Evolutionary conservation across 2,329 filamentous ascomycete genomes (phyloP).

Genomic region (Sphaerulina vaccinii): DNA sequence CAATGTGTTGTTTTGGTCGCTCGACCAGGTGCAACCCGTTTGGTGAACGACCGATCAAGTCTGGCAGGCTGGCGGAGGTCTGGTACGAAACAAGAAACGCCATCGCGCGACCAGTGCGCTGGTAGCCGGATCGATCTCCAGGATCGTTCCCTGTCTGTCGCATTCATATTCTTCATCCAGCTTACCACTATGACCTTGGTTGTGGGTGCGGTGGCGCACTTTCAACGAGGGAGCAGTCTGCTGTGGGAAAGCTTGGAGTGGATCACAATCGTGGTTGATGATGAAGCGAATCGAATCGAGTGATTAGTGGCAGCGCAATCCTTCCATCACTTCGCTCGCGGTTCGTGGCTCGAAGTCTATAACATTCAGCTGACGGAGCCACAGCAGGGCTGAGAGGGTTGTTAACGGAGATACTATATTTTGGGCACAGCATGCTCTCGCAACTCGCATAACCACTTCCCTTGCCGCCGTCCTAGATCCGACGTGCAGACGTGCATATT

Average conservation of each 20-base stretch:
- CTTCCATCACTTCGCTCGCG: not conserved
- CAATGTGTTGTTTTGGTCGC: too few species aligned
- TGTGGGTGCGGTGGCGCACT: not conserved
- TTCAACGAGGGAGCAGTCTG: not conserved
- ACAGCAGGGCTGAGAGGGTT: not conserved
- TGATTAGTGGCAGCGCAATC: too few species aligned
- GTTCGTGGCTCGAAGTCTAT: not conserved
- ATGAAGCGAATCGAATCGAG: not conserved
- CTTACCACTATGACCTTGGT: not conserved
- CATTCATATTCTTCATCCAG: not conserved
- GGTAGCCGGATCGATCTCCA: not conserved
- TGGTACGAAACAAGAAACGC: not conserved
- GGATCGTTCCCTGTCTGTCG: not conserved
- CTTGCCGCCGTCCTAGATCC: conserved; percentile 4
- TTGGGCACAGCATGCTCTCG: not conserved
- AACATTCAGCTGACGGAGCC: not conserved
- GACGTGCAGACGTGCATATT: not conserved
- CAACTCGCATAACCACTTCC: not conserved
- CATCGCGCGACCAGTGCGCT: not conserved
- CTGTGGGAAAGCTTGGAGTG: not conserved
- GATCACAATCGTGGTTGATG: not conserved
- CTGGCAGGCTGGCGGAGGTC: not conserved
- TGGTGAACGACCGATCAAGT: not conserved
- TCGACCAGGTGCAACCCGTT: not conserved
- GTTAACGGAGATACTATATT: not conserved